Conservation (phyloP, 2,329 filamentous ascomycete species). For the Epichloe aotearoae region DNA sequence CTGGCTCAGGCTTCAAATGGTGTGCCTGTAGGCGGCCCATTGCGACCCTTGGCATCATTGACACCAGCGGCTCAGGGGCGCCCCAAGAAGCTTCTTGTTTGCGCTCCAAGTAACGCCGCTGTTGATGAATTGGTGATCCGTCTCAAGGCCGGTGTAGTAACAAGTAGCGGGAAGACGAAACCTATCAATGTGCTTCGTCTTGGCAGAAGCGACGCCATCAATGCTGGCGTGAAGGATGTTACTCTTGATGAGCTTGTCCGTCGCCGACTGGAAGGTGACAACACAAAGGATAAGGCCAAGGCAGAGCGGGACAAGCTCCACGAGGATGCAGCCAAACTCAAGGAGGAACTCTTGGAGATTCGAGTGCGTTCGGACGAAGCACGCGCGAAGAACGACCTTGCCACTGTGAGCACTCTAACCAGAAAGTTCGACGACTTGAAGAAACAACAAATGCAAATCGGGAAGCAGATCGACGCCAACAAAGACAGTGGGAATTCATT, state of each 20-base stretch:
- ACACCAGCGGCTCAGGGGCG: constrained; percentile 15
- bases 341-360: constrained; percentile 59
- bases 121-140: constrained; percentile 93
- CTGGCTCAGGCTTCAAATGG: constrained; percentile 21
- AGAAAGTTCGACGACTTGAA: constrained; percentile 69
- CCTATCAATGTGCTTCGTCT: constrained; percentile 81
- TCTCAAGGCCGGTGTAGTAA: constrained; percentile 77
- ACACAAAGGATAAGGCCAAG: constrained; percentile 42
- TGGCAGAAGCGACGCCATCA: constrained; percentile 85
- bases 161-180: constrained; percentile 54
- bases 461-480: constrained; percentile 71
- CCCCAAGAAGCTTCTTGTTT: constrained; percentile 80
- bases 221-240: constrained; percentile 75
- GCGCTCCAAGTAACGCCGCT: constrained; percentile 95
- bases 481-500: constrained; percentile 76
- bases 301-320: constrained; percentile 46
- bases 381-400: constrained; percentile 39
- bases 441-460: constrained; percentile 58
- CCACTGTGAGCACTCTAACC: constrained; percentile 43
- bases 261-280: constrained; percentile 50
- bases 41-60: constrained; percentile 14
- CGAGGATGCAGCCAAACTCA: constrained; percentile 55
- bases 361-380: constrained; percentile 58
- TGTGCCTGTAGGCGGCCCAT: constrained; percentile 17
- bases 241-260: constrained; percentile 88